phyloP scores from a whole-genome alignment of 169 alveolate genomes.

The Plasmodium falciparum region DNA sequence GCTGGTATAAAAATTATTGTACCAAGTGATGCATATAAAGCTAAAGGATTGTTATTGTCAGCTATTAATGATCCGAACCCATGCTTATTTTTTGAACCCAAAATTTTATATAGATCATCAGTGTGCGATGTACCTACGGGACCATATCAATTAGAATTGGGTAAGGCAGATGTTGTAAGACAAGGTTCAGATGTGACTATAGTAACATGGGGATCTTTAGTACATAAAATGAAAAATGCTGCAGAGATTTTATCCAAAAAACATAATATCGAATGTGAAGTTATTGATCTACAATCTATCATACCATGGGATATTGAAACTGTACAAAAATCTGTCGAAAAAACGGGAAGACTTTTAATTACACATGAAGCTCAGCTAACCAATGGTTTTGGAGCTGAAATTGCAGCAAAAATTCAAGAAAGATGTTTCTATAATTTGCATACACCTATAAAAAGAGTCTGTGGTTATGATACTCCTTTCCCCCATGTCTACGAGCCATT shows the following conservation, averaged over 20 bases:
- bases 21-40: conserved; percentile 97
- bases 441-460: conserved; percentile 95
- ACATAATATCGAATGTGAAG: conserved; percentile 92
- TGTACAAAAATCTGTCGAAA: conserved; percentile 92
- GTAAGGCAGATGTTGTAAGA: conserved; percentile 94
- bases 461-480: conserved; percentile 98
- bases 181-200: conserved; percentile 94
- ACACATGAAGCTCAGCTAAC: conserved; percentile 97
- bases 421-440: conserved; percentile 94
- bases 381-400: conserved; percentile 95
- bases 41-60: conserved; percentile 93
- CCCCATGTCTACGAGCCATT: conserved; percentile 95
- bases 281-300: conserved; percentile 96
- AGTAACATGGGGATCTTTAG: conserved; percentile 92
- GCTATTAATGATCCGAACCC: conserved; percentile 94
- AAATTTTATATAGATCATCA: conserved; percentile 95
- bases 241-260: conserved; percentile 91
- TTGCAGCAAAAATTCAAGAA: conserved; percentile 93
- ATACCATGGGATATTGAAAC: conserved; percentile 97
- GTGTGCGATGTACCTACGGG: conserved; percentile 94
- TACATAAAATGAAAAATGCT: conserved; percentile 90
- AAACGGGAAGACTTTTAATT: conserved; percentile 94
- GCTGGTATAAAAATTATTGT: conserved; percentile 95
- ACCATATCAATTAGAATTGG: conserved; percentile 93
- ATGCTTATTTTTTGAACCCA: conserved; percentile 98